Base-by-base conservation (phyloP, 2,329 filamentous ascomycete species). In the Colletotrichum sp. region DNA sequence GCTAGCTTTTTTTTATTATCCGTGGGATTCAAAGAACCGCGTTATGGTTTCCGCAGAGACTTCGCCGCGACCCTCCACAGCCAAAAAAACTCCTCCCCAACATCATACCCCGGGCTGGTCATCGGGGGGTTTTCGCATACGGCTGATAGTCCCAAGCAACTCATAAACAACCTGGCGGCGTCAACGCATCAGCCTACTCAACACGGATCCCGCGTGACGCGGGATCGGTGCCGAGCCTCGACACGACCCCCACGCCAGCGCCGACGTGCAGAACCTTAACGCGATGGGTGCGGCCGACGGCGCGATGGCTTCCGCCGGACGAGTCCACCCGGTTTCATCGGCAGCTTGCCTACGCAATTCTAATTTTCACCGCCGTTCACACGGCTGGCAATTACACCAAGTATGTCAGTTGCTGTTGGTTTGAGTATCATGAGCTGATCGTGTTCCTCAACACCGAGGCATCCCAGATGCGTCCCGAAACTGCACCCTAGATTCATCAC, bases 201-300 rank as follows among this genome's bases (percentile, higher is more conserved):
- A 96, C 99, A 71, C 99, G 96, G 96, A 91, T 98, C 75, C 99
- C 96, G 28, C 93, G 97, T 89, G 97, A 96, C 83, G 96, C 97
- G 69, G 97, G 96, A 80, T 87, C 99, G 52, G 94, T 95, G 7
- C 89, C 99, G 75, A 94, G 93, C 2, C 91, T 98, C 71, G 96
- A 99, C 86, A 92, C 92, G 70, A 94, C 95, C 82, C 89, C 99
- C 79, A 98, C 99, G 81, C 87, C 99, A 32, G 89, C 99, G 75
- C 97, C 97, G 7, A 98, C 99, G 88, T 99, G 96, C 88, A 91
- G 97, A 80, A 99, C 96, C 77, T 87, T 99, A 34, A 91, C 99
- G 82, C 92, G 95, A 83, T 94, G 92, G 82, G 85, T 99, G 73
- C 92, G 97, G 78, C 97, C 97, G 28, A 98, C 98, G 88, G 86